phyloP scores from a whole-genome alignment of 108 stramenopile species.

The Nitzschia sp. region DNA sequence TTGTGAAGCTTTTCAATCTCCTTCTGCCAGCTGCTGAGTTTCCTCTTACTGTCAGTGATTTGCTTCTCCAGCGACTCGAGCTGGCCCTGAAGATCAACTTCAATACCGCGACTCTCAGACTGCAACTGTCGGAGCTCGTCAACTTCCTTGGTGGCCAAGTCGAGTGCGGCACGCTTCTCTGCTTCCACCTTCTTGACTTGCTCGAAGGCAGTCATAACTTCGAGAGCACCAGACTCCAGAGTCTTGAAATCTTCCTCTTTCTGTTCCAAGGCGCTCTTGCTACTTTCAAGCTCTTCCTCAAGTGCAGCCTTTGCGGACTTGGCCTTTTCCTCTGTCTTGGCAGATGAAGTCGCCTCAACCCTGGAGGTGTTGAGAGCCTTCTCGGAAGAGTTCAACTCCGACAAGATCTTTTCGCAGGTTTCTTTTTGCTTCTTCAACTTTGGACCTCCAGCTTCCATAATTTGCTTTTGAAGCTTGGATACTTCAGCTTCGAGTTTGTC shows the following conservation, averaged over 20 bases:
- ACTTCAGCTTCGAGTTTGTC: conserved; percentile 72
- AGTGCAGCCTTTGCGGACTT: conserved; percentile 48
- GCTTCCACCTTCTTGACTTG: conserved; percentile 69
- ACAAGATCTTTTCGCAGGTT: conserved; percentile 66
- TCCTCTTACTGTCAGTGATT: conserved; percentile 61
- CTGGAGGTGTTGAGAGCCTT: conserved; percentile 70
- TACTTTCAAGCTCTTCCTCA: conserved; percentile 52
- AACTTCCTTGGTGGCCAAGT: conserved; percentile 52
- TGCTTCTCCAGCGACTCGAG: conserved; percentile 72
- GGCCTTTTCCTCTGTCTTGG: conserved; percentile 72
- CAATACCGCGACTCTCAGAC: conserved; percentile 63
- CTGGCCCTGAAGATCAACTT: conserved; percentile 81
- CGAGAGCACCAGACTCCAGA: conserved; percentile 66
- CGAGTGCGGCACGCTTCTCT: conserved; percentile 65
- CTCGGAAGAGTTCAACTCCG: conserved; percentile 58
- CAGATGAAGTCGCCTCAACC: conserved; percentile 59
- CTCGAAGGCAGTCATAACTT: conserved; percentile 71
- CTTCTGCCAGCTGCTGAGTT: conserved; percentile 57
- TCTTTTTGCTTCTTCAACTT: conserved; percentile 83
- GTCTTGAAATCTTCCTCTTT: conserved; percentile 64
- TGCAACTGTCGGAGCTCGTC: conserved; percentile 69
- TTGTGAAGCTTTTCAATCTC: conserved; percentile 61
- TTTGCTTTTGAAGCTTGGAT: conserved; percentile 78
- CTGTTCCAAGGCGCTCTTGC: conserved; percentile 45
- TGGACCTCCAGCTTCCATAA: conserved; percentile 89